These are phyloP conservation scores for Fusarium sp. DNA, from an alignment of 2,329 filamentous ascomycete species.

Conservation along the genomic window DNA sequence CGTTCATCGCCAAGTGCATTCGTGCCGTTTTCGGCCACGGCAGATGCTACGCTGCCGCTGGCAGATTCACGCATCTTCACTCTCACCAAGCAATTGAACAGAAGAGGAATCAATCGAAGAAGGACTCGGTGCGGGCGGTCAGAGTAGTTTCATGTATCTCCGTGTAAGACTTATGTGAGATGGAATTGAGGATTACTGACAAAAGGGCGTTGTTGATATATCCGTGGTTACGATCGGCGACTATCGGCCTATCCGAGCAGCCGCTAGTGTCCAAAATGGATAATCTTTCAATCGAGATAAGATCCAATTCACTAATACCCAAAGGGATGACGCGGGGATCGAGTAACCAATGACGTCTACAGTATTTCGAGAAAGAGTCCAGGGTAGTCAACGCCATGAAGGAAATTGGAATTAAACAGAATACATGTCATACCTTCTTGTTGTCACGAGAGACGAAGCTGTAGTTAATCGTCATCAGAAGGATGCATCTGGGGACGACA, in stretches of 20 bases:
- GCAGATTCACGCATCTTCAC: constrained; percentile 29
- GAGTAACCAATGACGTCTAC: constrained; percentile 24
- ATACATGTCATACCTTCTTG: background rate
- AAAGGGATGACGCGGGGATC: background rate
- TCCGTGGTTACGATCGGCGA: background rate
- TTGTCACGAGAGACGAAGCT: background rate
- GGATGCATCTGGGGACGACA: background rate
- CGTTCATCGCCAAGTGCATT: constrained; percentile 33
- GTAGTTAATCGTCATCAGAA: too few species aligned
- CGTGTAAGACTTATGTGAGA: constrained; percentile 3
- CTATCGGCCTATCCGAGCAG: constrained; percentile 14
- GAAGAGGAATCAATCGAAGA: background rate
- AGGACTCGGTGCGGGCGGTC: background rate
- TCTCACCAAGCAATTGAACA: background rate
- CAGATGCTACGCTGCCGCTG: constrained; percentile 22
- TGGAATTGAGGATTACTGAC: background rate
- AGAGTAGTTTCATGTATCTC: background rate
- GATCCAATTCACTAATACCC: background rate
- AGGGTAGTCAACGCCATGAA: constrained; percentile 10
- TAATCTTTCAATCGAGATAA: background rate
- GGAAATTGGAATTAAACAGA: background rate
- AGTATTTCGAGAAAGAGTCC: background rate
- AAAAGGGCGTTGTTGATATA: background rate
- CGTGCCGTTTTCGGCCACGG: constrained; percentile 23
- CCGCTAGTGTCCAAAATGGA: background rate